A percentile compares a stretch with the other conserved stretches of the same genome.
Conservation (phyloP, 345 rosid species). For the Kandelia obovata region DNA sequence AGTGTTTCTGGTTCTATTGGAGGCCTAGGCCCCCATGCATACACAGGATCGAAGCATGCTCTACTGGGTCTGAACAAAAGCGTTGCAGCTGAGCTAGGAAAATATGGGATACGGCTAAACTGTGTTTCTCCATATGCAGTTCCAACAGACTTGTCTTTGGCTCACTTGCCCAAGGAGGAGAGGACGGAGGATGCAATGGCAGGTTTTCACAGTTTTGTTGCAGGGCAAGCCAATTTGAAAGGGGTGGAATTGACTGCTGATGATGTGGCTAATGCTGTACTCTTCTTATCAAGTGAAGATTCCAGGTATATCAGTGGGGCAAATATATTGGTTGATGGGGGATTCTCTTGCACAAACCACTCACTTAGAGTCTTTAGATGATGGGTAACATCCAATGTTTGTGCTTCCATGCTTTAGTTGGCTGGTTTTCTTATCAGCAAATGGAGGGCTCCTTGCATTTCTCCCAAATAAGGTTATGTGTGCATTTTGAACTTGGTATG, state of each 20-base stretch:
- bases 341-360: constrained; percentile 66
- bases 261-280: constrained; percentile 83
- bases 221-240: constrained; percentile 57
- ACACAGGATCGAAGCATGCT: constrained; percentile 84
- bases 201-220: constrained; percentile 51
- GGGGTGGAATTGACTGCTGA: constrained; percentile 66
- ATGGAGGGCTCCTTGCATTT: no score
- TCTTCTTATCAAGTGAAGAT: constrained; percentile 80
- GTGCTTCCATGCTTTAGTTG: not conserved
- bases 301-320: constrained; percentile 81
- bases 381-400: constrained; percentile 13
- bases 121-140: constrained; percentile 89
- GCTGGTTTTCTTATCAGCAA: not conserved
- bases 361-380: constrained; percentile 58
- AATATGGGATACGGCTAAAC: constrained; percentile 85
- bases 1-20: constrained; percentile 59
- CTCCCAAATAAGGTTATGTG: no score
- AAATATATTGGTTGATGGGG: constrained; percentile 89
- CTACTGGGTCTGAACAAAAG: constrained; percentile 65
- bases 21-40: constrained; percentile 78
- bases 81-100: constrained; percentile 91
- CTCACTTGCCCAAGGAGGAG: constrained; percentile 72
- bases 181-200: constrained; percentile 54
- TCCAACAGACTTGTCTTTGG: constrained; percentile 54
- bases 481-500: no score